Percentiles rank a stretch among this genome's conserved stretches.
Evolutionary conservation across 2,329 filamentous ascomycete species (phyloP).

Genomic region (Alternaria solani): DNA sequence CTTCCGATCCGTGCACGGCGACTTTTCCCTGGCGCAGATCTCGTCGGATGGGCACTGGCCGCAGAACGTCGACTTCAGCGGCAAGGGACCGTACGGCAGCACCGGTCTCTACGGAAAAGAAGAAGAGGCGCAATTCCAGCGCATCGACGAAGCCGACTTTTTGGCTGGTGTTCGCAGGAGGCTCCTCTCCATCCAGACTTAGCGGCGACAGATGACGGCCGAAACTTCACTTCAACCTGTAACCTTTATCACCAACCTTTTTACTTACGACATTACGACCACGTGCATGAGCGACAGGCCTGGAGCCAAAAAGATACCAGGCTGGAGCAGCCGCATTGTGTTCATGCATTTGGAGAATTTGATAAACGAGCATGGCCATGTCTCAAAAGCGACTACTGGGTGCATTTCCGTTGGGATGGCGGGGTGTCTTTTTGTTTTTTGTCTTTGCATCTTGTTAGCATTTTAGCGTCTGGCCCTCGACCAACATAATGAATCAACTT

Average conservation of each 20-base stretch:
- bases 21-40: constrained; percentile 56
- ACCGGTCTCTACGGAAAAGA: constrained; percentile 60
- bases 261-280: constrained; percentile 38
- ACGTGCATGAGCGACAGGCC: constrained; percentile 42
- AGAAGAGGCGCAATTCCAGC: constrained; percentile 53
- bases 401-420: constrained; percentile 23
- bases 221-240: constrained; percentile 33
- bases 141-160: constrained; percentile 51
- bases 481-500: constrained; percentile 16
- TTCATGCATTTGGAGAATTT: constrained; percentile 31
- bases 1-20: constrained; percentile 57
- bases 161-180: constrained; percentile 47
- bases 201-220: constrained; percentile 29
- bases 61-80: constrained; percentile 43
- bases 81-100: constrained; percentile 60
- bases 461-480: constrained; percentile 25
- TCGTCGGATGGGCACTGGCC: constrained; percentile 55
- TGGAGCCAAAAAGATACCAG: constrained; percentile 45
- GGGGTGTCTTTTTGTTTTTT: constrained; percentile 8
- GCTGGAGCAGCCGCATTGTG: constrained; percentile 34
- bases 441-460: constrained; percentile 19
- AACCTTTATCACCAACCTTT: constrained; percentile 25
- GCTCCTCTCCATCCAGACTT: constrained; percentile 49
- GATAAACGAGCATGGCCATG: constrained; percentile 14
- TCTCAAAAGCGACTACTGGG: constrained; percentile 19